Conservation (phyloP, 2,329 filamentous ascomycete genomes). For the Camptophora hylomeconis region DNA sequence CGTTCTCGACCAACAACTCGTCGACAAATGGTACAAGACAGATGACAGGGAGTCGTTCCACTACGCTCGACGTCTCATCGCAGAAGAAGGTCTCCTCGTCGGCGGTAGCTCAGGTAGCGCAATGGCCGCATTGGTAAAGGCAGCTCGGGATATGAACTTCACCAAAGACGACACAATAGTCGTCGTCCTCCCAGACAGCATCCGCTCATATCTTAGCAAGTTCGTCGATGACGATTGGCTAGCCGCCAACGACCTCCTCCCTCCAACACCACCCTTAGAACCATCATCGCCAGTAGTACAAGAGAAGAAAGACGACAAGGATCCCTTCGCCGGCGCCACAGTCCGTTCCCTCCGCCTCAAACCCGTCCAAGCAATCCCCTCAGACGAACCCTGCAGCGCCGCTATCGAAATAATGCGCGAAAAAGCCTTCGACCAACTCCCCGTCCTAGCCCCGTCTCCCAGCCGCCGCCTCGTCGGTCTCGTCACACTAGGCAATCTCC, state of each 20-base stretch:
- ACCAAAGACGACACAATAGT: slow-evolving; percentile 78
- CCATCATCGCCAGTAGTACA: slow-evolving; percentile 23
- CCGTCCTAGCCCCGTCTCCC: slow-evolving; percentile 56
- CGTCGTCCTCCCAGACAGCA: slow-evolving; percentile 86
- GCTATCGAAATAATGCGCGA: slow-evolving; percentile 98
- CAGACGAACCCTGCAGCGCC: slow-evolving; percentile 60
- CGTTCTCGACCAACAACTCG: slow-evolving; percentile 64
- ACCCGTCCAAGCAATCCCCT: slow-evolving; percentile 74
- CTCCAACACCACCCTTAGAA: slow-evolving; percentile 40
- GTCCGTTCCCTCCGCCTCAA: slow-evolving; percentile 77
- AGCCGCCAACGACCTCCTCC: slow-evolving; percentile 83
- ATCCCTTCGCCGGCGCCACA: slow-evolving; percentile 66
- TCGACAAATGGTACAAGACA: slow-evolving; percentile 98
- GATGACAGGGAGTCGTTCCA: slow-evolving; percentile 83
- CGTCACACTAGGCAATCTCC: slow-evolving; percentile 85
- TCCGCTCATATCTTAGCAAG: slow-evolving; percentile 94
- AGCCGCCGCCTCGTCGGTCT: slow-evolving; percentile 71
- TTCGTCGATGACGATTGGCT: slow-evolving; percentile 99
- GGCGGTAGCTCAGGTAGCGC: slow-evolving; percentile 91
- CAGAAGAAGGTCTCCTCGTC: slow-evolving; percentile 86
- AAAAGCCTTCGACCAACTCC: slow-evolving; percentile 94
- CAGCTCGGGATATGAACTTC: slow-evolving; percentile 54
- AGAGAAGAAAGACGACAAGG: slow-evolving; percentile 27
- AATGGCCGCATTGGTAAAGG: slow-evolving; percentile 66
- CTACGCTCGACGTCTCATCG: slow-evolving; percentile 78